A percentile compares a stretch with the other conserved stretches of the same genome.
These are phyloP conservation scores for Cadophora gregata DNA, from an alignment of 2,329 filamentous ascomycete species.

Conservation along the genomic window DNA sequence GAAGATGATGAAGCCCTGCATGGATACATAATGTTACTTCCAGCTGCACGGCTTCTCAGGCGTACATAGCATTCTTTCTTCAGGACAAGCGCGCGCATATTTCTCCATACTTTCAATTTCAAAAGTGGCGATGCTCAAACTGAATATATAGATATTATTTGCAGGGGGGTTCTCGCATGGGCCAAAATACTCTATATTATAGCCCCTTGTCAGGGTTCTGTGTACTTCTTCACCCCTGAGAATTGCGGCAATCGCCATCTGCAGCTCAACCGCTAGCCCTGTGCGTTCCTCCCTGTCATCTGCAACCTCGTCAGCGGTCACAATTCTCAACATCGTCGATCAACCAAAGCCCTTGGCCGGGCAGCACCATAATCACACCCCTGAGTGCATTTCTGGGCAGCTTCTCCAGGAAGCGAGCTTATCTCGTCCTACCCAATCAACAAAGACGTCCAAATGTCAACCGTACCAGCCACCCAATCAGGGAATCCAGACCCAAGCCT, in stretches of 20 bases:
- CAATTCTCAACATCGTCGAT: constrained; percentile 13
- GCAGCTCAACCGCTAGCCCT: constrained; percentile 11
- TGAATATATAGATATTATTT: neutral
- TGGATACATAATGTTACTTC: constrained; percentile 38
- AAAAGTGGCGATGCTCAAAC: neutral
- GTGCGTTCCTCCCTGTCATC: constrained; percentile 12
- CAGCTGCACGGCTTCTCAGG: neutral
- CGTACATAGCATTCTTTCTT: constrained; percentile 21
- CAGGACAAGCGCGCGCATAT: constrained; percentile 46
- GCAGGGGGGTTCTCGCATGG: neutral
- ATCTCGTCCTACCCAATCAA: constrained; percentile 10
- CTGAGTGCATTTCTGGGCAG: constrained; percentile 9
- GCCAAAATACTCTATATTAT: constrained; percentile 1
- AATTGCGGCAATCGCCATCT: constrained; percentile 24
- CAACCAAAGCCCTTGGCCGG: neutral
- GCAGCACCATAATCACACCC: constrained; percentile 27
- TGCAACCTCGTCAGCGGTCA: constrained; percentile 20
- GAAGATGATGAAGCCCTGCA: constrained; percentile 92
- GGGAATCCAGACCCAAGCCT: neutral
- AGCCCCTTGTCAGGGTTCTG: neutral
- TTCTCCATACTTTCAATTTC: constrained; percentile 9
- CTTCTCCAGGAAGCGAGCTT: constrained; percentile 6
- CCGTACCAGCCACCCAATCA: constrained; percentile 12
- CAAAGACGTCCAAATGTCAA: neutral
- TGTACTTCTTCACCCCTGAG: neutral